Evolutionary conservation across 2,329 filamentous ascomycete species (phyloP), one percentile per base, ranked within the genome.

Genomic region (Scedosporium minutisporum): DNA sequence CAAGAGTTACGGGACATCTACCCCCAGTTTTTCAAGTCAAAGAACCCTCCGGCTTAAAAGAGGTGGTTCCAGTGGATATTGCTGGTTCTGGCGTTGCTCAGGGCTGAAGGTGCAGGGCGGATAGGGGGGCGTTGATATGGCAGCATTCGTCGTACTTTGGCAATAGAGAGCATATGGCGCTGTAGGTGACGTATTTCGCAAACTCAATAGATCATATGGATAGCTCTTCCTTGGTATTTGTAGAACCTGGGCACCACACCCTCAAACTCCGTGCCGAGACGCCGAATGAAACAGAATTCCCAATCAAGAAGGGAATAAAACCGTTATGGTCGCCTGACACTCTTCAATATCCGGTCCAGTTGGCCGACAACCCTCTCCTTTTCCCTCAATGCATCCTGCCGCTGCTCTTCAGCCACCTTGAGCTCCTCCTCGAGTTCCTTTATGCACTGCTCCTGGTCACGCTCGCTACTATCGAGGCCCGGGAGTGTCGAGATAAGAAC

Each of bases 21-120:
- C 67, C 92, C 95, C 0, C 86, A 96, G 63, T 85, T 96, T 65
- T 97, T 99, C 80, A 95, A 90, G 73, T 76, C 76, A 4, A 68
- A 14, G 66, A 18, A 69, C 9, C 7, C 41, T 33, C 57, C 21
- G 18, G 55, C 16, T 58, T 58, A 41, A 25, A 3, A 38, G 33
- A 12, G 33, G 33, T 2, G 33, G 10, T 38, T 38, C 33, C 33
- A 12, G 12, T 38, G 33, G 33, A 38, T 38, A 12, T 38, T 38
- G 10, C 10, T 12, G 51, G 23, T 16, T 55, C 21, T 55, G 51
- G 18, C 51, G 51, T 14, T n/a, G 44, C 33, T 10, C 3, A 48
- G 16, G 16, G n/a, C 44, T n/a, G 16, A 48, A 48, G 44, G 44
- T 48, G n/a, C 44, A 10, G 44, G 7, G 14, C 7, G 44, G 16